Base-by-base conservation (phyloP, 345 rosid species). In the Ceriops tagal region DNA sequence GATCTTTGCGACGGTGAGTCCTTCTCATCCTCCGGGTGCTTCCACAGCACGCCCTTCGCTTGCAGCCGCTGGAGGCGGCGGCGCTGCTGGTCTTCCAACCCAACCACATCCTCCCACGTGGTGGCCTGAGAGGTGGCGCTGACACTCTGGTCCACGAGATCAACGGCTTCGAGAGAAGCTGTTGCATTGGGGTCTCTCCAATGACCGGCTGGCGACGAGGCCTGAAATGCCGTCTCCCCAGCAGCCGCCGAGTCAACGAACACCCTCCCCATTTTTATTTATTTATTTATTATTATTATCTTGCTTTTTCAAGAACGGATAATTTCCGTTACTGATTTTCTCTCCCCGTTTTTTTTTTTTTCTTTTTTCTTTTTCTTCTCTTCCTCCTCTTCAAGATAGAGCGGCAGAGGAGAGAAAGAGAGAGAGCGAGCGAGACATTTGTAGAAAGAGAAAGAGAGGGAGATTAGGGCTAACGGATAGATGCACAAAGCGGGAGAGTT, bases 11-110 rank as follows among this genome's bases (percentile, higher is more conserved):
- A 13, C 28, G 59, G 57, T 2, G 81, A 32, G 5, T 85, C 83
- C n/a, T 71, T 68, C 52, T 65, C 62, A 13, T 77, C 86, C 47
- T 66, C 77, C 6, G 97, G 98, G 64, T 86, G 90, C 75, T 89
- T 89, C 99, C 99, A 96, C 5, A 96, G 78, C 0, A 96, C 92
- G 13, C 99, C 99, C 60, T 75, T 86, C 1, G 92, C 75, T 57
- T 92, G 92, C 18, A 96, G 89, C 70, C 88, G 78, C 67, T 83
- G 81, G 5, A 96, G 83, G 67, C 85, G 85, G 74, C 91, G 88
- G 70, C 96, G 81, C 66, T 90, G 98, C 71, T 85, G 97, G 64
- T 92, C 99, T 82, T 92, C 99, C 1, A 96, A 75, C 6, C 99
- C 99, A 39, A 67, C 68, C 63, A 96, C 98, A 24, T 86, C 89